Evolutionary conservation across 495 filamentous ascomycete species (phyloP), one percentile per base, ranked within the genome.

Genomic region (Trichoderma erinaceum): DNA sequence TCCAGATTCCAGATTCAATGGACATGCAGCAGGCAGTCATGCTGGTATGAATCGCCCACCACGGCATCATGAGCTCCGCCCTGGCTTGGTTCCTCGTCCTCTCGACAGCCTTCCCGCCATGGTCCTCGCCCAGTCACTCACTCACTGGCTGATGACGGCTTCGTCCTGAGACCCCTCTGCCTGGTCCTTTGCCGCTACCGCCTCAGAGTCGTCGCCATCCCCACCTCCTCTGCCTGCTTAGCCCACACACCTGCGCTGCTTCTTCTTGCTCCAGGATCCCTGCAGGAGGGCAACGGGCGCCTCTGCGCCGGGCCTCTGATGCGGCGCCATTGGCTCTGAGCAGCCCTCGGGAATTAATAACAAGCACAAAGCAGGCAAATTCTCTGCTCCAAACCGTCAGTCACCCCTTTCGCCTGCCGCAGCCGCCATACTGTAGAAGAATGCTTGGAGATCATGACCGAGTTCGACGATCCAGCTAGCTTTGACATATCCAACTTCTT

Each of bases 251-350:
- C n/a, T 29, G 56, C 27, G 13, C 15, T 48, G 29, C 6, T 23
- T 2, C 50, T 11, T 56, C 13, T 25, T 56, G 56, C 21, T 52
- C 48, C 48, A 52, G 25, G 56, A 61, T 61, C 56, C 56, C 56
- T 61, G 56, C 56, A 61, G 56, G 12, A 61, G 25, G 56, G 18
- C 32, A 61, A 61, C 56, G 56, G 56, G 56, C 56, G 56, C 56
- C 56, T 61, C 56, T 61, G 56, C 10, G 56, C 56, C 56, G 56
- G 35, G 56, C 56, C 15, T 61, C 56, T 61, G 56, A 15, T 32
- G 56, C 23, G 27, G 56, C 27, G 56, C 56, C 27, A 61, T 61
- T 61, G 56, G 56, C 56, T 25, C 15, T 61, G 23, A 32, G 56
- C 56, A 32, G 27, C 8, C 23, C 25, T 61, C 27, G 56, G 56